Conservation (phyloP, 139 green algal species). For the Asterochloris sp. region DNA sequence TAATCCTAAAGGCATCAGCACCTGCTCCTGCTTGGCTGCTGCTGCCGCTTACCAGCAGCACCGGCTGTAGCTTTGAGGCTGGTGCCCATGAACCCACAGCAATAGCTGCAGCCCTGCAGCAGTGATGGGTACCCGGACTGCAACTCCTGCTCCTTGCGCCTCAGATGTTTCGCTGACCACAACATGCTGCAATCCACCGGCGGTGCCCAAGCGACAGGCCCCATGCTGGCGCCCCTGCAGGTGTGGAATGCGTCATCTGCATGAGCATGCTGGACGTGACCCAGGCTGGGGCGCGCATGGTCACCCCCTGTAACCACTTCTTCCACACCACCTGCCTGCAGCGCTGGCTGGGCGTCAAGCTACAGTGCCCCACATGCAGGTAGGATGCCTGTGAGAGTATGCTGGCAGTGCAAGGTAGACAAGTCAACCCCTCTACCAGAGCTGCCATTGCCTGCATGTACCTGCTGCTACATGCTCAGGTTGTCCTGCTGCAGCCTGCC, state of each 20-base stretch:
- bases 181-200: neutral
- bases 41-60: too few relatives aligned
- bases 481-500: too few relatives aligned
- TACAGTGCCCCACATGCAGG: constrained; percentile 82
- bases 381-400: too few relatives aligned
- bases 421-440: too few relatives aligned
- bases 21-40: too few relatives aligned
- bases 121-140: neutral
- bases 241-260: constrained; percentile 87
- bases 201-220: neutral
- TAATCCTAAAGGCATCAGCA: too few relatives aligned
- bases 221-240: neutral
- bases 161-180: neutral
- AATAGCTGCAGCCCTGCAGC: neutral
- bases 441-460: too few relatives aligned
- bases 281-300: constrained; percentile 38
- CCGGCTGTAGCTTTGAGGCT: too few relatives aligned
- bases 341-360: constrained; percentile 88
- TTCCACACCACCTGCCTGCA: constrained; percentile 80
- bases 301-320: constrained; percentile 87
- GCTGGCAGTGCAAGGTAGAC: too few relatives aligned
- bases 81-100: too few relatives aligned
- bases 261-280: constrained; percentile 68
- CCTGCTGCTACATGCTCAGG: too few relatives aligned
- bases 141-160: neutral